phyloP scores from a whole-genome alignment of 371 early-diverging fungal species.

The Coemansia sp. region DNA sequence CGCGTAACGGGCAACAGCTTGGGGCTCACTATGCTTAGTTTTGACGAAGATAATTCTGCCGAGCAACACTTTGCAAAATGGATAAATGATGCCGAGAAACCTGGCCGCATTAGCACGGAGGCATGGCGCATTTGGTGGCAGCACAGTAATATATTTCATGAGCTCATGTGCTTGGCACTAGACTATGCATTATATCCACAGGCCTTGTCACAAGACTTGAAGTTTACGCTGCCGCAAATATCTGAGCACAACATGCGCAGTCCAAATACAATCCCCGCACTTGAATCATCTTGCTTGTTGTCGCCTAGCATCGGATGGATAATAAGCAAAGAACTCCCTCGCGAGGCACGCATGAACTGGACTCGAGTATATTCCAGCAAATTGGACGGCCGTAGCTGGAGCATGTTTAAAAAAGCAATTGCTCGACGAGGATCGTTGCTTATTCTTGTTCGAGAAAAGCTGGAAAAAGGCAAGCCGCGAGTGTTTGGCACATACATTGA shows the following conservation, averaged over 20 bases:
- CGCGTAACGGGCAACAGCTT: slow-evolving; percentile 14
- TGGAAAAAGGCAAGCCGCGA: neutral
- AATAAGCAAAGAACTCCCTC: slow-evolving; percentile 34
- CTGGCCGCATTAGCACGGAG: neutral
- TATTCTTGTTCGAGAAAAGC: slow-evolving; percentile 37
- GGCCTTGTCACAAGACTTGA: neutral
- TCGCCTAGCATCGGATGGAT: slow-evolving; percentile 20
- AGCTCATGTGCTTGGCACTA: slow-evolving; percentile 28
- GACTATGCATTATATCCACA: slow-evolving; percentile 3
- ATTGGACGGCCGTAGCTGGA: slow-evolving; percentile 51
- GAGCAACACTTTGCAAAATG: slow-evolving; percentile 2
- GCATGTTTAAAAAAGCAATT: slow-evolving; percentile 34
- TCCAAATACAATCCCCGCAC: slow-evolving; percentile 2
- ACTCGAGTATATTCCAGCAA: slow-evolving; percentile 39
- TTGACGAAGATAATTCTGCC: neutral
- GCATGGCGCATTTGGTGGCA: slow-evolving; percentile 38
- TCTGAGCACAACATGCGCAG: slow-evolving; percentile 9
- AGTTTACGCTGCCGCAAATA: neutral
- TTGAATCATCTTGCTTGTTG: slow-evolving; percentile 12
- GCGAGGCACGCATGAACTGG: slow-evolving; percentile 28
- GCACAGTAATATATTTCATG: slow-evolving; percentile 11
- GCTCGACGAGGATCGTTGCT: slow-evolving; percentile 42
- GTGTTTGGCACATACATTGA: slow-evolving; percentile 81
- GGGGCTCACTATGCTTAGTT: slow-evolving; percentile 5
- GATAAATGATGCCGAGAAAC: slow-evolving; percentile 1